Conservation (phyloP, 176 grass and related monocot genomes). For the Echinochloa phyllopogon region DNA sequence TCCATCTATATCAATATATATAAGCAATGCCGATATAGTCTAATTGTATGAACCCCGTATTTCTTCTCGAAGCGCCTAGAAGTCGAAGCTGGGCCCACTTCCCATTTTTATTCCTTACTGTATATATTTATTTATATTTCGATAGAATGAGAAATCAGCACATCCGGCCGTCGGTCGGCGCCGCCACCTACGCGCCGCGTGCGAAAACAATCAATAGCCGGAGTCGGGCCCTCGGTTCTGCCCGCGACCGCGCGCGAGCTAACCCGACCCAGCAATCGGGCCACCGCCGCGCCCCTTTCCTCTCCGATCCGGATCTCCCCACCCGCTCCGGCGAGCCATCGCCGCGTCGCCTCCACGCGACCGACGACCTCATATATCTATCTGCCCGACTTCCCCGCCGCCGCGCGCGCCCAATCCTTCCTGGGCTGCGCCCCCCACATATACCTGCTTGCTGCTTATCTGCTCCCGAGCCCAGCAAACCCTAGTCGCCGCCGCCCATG, state of each 20-base stretch:
- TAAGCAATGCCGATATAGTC: no score
- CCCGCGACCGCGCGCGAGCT: slow-evolving; percentile 20
- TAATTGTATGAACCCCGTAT: no score
- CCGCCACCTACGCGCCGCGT: not conserved
- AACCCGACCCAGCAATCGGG: slow-evolving; percentile 31
- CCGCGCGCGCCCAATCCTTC: slow-evolving; percentile 11
- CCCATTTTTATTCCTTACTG: no score
- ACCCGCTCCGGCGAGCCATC: slow-evolving; percentile 59
- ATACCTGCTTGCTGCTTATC: not conserved
- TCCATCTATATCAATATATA: no score
- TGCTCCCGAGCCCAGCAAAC: slow-evolving; percentile 42
- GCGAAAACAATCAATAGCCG: not conserved
- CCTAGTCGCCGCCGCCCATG: slow-evolving; percentile 57
- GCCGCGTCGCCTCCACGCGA: slow-evolving; percentile 54
- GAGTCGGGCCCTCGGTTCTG: not conserved
- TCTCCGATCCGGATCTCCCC: slow-evolving; percentile 61
- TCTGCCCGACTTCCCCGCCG: slow-evolving; percentile 13
- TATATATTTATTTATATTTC: no score
- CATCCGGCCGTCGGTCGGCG: not conserved
- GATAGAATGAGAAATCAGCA: no score
- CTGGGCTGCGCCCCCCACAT: not conserved
- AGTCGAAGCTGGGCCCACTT: no score
- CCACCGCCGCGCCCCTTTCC: slow-evolving; percentile 29
- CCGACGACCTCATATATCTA: slow-evolving; percentile 21
- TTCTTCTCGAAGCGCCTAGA: no score